Conservation (phyloP, 768 basidiomycete species). For the Leccinum aurantiacum region DNA sequence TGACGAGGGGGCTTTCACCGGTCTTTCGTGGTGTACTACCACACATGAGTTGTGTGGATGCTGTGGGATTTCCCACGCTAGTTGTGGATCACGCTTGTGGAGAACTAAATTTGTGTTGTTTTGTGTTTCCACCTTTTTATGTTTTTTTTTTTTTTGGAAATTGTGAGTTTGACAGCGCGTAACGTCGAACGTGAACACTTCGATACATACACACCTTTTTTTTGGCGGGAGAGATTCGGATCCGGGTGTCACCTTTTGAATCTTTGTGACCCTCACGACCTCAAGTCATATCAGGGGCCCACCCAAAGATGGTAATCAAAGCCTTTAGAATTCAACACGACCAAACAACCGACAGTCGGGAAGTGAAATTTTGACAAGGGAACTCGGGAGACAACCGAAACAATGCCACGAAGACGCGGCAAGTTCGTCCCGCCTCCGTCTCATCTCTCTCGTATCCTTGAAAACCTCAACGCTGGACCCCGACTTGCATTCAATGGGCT, state of each 20-base stretch:
- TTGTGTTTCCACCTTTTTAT: too few species aligned
- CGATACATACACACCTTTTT: too few species aligned
- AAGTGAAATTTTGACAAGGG: not conserved
- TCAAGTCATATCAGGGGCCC: not conserved
- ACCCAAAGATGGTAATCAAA: not conserved
- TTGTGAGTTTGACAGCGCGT: too few species aligned
- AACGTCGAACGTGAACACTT: not conserved
- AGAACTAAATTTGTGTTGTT: too few species aligned
- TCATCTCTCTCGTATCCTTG: conserved; percentile 53
- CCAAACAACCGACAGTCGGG: conserved; percentile 5
- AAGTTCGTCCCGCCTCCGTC: conserved; percentile 47
- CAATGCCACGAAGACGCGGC: conserved; percentile 28
- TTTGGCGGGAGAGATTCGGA: not conserved
- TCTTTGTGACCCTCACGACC: not conserved
- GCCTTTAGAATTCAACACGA: conserved; percentile 10
- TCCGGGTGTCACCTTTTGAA: not conserved
- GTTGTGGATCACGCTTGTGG: too few species aligned
- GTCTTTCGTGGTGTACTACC: too few species aligned
- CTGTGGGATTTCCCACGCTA: too few species aligned
- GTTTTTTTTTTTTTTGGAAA: too few species aligned
- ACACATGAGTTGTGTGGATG: too few species aligned
- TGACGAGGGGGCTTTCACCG: too few species aligned
- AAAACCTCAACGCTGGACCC: conserved; percentile 50
- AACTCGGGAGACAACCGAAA: not conserved
- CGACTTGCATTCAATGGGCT: conserved; percentile 49